Evolutionary conservation across 805 yeast species (phyloP).

Genomic region (Teunomyces barrocoloradensis): DNA sequence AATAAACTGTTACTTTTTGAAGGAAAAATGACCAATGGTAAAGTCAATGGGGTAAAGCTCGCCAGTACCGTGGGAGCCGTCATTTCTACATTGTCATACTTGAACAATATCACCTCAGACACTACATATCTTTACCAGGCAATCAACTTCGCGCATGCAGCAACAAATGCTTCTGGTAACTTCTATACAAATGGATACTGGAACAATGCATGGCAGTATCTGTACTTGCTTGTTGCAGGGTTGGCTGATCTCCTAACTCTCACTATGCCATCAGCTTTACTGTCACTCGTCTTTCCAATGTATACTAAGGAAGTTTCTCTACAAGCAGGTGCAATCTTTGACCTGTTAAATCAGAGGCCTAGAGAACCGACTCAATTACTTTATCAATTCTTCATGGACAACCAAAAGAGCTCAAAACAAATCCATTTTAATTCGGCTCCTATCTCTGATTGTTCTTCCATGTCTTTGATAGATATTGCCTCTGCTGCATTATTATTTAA

Average conservation of each 20-base stretch:
- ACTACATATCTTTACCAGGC: constrained; percentile 8
- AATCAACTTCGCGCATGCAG: constrained; percentile 9
- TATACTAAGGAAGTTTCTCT: neutral
- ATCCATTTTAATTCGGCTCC: neutral
- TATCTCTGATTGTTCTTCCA: constrained; percentile 1
- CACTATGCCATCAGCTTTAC: neutral
- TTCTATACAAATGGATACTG: constrained; percentile 16
- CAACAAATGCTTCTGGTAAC: constrained; percentile 9
- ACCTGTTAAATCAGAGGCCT: constrained; percentile 9
- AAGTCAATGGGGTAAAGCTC: constrained; percentile 11
- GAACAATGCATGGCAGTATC: constrained; percentile 14
- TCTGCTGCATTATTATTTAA: constrained; percentile 22
- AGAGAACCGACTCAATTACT: neutral
- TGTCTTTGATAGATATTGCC: constrained; percentile 17
- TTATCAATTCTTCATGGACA: constrained; percentile 2
- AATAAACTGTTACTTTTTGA: constrained; percentile 12
- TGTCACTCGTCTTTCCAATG: neutral
- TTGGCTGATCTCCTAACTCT: constrained; percentile 14
- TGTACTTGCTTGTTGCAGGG: constrained; percentile 17
- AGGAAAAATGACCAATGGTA: constrained; percentile 8
- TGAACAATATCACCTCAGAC: constrained; percentile 9
- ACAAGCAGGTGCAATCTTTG: constrained; percentile 14
- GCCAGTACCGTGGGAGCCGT: constrained; percentile 13
- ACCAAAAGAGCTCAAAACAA: neutral
- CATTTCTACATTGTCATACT: constrained; percentile 11